Evolutionary conservation across 805 yeast genomes (phyloP), one percentile per base, ranked within the genome.

Genomic region (Candida alai): DNA sequence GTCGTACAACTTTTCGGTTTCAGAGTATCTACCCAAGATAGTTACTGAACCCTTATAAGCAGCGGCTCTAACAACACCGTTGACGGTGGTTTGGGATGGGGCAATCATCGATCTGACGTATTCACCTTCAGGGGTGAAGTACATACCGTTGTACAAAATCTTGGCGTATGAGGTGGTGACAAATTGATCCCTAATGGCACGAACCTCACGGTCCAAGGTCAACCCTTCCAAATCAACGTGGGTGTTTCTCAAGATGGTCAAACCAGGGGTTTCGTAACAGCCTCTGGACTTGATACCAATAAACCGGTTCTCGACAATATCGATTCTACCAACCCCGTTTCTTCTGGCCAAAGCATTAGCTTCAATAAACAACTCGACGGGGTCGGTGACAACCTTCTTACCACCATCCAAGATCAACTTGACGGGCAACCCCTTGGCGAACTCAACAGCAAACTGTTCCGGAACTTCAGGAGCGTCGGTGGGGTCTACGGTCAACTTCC

Each of bases 241-340:
- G 30, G 97, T 85, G 37, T 78, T 65, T 78, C 98, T 87, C 67
- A 93, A 80, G 43, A 93, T 62, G 42, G 98, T 90, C 54, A 93
- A 78, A 64, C 97, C 98, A 49, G 98, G 98, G 45, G 97, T 95
- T 71, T 93, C 98, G 73, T 93, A 93, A 74, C 98, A 93, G 40
- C 98, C 98, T 76, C 98, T 87, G 45, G 97, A 89, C 68, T 93
- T 93, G 65, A 93, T 84, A 64, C 97, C 97, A 56, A 93, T 93
- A 67, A 93, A 93, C 74, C 98, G 88, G 76, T 93, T 87, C 73
- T 93, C 98, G 47, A 93, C 98, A 58, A 93, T 93, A 71, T 93
- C 98, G 62, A 93, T 84, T 76, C 98, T 88, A 65, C 98, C 98
- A 42, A 93, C 96, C 74, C 98, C 98, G 63, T 93, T 89, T 74